These are phyloP conservation scores for Teunomyces panamensis DNA, from an alignment of 805 yeast species.

Conservation along the genomic window DNA sequence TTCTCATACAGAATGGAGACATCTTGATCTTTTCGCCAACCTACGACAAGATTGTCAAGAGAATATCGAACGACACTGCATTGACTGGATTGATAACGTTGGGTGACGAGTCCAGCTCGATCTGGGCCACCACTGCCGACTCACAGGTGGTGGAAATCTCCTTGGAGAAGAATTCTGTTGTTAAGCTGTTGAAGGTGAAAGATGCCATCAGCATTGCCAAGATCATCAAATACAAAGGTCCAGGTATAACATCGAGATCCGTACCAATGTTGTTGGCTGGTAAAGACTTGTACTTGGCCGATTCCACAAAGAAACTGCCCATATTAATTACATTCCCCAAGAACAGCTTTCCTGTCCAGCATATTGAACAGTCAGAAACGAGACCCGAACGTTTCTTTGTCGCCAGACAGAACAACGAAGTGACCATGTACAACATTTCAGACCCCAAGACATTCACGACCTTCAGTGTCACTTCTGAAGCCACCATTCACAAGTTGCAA, in stretches of 20 bases:
- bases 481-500: slow-evolving; percentile 27
- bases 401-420: slow-evolving; percentile 20
- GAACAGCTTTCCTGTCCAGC: slow-evolving; percentile 28
- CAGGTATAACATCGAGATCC: slow-evolving; percentile 12
- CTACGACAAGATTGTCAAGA: slow-evolving; percentile 34
- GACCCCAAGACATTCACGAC: slow-evolving; percentile 26
- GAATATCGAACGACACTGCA: slow-evolving; percentile 23
- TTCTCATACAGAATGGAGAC: slow-evolving; percentile 33
- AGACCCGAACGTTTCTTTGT: slow-evolving; percentile 32
- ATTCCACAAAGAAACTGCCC: slow-evolving; percentile 16
- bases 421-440: slow-evolving; percentile 32
- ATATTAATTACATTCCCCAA: slow-evolving; percentile 11
- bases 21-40: slow-evolving; percentile 45
- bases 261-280: slow-evolving; percentile 11
- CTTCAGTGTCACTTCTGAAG: slow-evolving; percentile 23
- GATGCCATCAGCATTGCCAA: slow-evolving; percentile 17
- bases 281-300: slow-evolving; percentile 27
- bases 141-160: slow-evolving; percentile 15
- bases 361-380: slow-evolving; percentile 30
- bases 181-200: slow-evolving; percentile 17
- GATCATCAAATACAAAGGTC: slow-evolving; percentile 11
- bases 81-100: slow-evolving; percentile 15
- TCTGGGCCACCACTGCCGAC: slow-evolving; percentile 23
- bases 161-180: slow-evolving; percentile 25
- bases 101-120: slow-evolving; percentile 8